Base-by-base conservation (phyloP, 2,329 filamentous ascomycete genomes). In the Aspergillus fijiensis region DNA sequence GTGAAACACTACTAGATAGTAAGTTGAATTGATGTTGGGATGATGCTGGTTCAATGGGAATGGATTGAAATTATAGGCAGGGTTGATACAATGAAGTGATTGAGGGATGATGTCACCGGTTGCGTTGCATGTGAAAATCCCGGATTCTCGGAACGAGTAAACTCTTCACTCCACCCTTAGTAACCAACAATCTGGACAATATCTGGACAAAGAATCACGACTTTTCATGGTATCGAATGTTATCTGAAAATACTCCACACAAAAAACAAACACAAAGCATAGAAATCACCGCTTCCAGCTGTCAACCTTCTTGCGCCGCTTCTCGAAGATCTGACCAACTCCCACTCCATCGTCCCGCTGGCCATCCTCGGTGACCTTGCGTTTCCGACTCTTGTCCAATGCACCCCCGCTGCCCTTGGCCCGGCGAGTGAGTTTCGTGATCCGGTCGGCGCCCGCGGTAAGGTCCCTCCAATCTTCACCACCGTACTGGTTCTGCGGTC, bases 381-480 rank as follows among this genome's bases (percentile, higher is more conserved):
- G 85, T 83, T 97, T 97, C 64, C 93, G 84, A 74, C 92, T 96
- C 82, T 89, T 93, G 71, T 96, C 93, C 66, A 91, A 72, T 0
- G 85, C 84, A 65, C 83, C 79, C 52, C 81, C 74, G 65, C 81
- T 80, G 39, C 81, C 80, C 61, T 81, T 82, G 74, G 87, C 91
- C 72, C 85, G 85, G 76, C 86, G 87, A 6, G 93, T 97, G 70
- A 96, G 80, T 63, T 88, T 84, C 68, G 92, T 89, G 76, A 97
- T 96, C 49, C 94, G 84, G 77, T 96, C 91, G 55, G 93, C 85
- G 7, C 92, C 92, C 73, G 93, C 89, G 59, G 91, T 91, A 49
- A 99, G 80, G 27, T 89, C 88, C 64, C 89, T 86, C 91, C 92
- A 98, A 73, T 98, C 95, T 77, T 98, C 95, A 55, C 95, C 95